These are phyloP conservation scores for Thuidium tamariscinum DNA, from an alignment of 225 moss, liverwort and hornwort species.

Conservation along the genomic window DNA sequence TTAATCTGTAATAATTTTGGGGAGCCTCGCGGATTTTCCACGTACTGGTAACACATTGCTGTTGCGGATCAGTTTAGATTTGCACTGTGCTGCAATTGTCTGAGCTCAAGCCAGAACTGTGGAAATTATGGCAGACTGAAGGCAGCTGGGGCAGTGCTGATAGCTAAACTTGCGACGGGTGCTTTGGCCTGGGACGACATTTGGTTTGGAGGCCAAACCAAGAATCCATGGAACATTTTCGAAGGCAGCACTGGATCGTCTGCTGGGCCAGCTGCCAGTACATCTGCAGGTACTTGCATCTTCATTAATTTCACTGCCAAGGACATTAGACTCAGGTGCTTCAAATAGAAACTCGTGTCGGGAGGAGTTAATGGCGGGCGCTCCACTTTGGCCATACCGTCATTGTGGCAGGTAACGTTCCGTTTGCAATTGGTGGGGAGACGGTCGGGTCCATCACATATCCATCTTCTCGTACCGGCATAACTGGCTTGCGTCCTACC, in stretches of 20 bases:
- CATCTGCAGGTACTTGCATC: slow-evolving; percentile 30
- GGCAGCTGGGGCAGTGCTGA: slow-evolving; percentile 46
- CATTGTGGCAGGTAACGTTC: slow-evolving; percentile 37
- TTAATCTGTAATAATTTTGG: not conserved
- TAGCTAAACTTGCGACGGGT: slow-evolving; percentile 51
- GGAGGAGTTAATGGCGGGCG: not conserved
- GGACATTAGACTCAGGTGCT: not conserved
- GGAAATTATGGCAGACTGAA: slow-evolving; percentile 25
- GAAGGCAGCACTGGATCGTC: slow-evolving; percentile 57
- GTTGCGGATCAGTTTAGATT: not conserved
- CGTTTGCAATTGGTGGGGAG: slow-evolving; percentile 56
- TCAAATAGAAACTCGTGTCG: not conserved
- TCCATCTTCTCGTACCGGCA: slow-evolving; percentile 52
- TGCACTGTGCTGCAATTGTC: not conserved
- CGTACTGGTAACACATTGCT: not conserved
- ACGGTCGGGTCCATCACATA: slow-evolving; percentile 48
- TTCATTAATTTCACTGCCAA: not conserved
- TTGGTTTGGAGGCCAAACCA: slow-evolving; percentile 60
- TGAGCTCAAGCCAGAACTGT: not conserved
- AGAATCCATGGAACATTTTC: slow-evolving; percentile 61
- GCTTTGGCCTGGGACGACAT: slow-evolving; percentile 50
- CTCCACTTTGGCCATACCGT: not conserved
- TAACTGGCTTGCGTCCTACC: slow-evolving; percentile 46
- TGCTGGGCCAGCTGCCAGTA: slow-evolving; percentile 48
- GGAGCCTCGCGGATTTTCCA: not conserved